Evolutionary conservation across 306 rosid genomes (phyloP).

Genomic region (Sicyos edulis): DNA sequence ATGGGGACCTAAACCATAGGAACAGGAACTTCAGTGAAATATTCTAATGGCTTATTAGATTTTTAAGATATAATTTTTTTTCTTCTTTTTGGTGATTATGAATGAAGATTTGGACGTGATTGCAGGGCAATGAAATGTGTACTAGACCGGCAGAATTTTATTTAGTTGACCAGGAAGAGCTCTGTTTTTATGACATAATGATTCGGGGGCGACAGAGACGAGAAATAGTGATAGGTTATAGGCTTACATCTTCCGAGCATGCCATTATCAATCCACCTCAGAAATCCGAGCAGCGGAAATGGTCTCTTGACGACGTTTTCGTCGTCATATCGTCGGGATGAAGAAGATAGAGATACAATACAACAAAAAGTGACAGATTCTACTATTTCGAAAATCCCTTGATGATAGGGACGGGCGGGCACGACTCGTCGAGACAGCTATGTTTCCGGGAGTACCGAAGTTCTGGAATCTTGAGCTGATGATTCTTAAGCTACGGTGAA

Average conservation of each 20-base stretch:
- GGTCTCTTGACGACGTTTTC: slow-evolving; percentile 85
- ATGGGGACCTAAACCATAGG: too few relatives aligned
- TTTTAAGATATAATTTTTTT: background rate
- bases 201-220: slow-evolving; percentile 71
- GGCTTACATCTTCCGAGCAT: slow-evolving; percentile 51
- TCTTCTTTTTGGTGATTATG: background rate
- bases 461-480: background rate
- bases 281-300: slow-evolving; percentile 57
- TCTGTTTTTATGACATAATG: slow-evolving; percentile 79
- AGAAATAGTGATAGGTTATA: slow-evolving; percentile 86
- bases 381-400: background rate
- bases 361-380: background rate
- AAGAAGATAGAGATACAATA: slow-evolving; percentile 21
- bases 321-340: slow-evolving; percentile 59
- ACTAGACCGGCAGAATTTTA: slow-evolving; percentile 90
- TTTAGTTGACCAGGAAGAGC: slow-evolving; percentile 84
- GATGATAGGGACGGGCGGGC: background rate
- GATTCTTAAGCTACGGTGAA: background rate
- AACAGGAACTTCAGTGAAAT: background rate
- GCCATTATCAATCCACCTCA: slow-evolving; percentile 76
- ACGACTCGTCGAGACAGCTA: background rate
- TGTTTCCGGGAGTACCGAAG: background rate
- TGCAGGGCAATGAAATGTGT: slow-evolving; percentile 92
- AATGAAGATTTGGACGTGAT: slow-evolving; percentile 12
- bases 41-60: background rate